A percentile compares a stretch with the other conserved stretches of the same genome.
Evolutionary conservation across 2,329 filamentous ascomycete genomes (phyloP).

Genomic region (Aspergillus ruber): DNA sequence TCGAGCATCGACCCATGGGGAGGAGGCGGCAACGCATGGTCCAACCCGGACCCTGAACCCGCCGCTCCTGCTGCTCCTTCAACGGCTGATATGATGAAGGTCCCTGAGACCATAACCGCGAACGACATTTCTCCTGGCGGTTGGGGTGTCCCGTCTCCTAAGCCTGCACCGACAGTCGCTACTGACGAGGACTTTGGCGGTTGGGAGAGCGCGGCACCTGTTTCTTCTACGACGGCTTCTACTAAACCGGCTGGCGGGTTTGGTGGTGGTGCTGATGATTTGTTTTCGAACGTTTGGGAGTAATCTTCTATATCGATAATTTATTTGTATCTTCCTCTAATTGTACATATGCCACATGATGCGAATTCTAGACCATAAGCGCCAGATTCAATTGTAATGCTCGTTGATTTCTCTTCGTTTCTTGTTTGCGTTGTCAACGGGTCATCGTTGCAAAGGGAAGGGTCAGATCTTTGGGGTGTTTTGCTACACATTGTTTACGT

Average conservation of each 20-base stretch:
- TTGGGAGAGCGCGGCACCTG: constrained; percentile 72
- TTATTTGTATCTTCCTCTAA: constrained; percentile 2
- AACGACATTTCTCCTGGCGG: constrained; percentile 60
- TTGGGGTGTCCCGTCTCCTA: constrained; percentile 44
- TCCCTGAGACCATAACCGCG: constrained; percentile 43
- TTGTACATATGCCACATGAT: not conserved
- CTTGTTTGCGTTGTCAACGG: too few species aligned
- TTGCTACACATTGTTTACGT: too few species aligned
- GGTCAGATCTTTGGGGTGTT: too few species aligned
- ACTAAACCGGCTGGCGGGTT: constrained; percentile 55
- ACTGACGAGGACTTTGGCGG: constrained; percentile 95
- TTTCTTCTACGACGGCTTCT: constrained; percentile 32
- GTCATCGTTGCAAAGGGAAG: too few species aligned
- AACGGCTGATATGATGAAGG: constrained; percentile 32
- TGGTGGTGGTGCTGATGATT: constrained; percentile 62
- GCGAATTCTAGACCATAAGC: not conserved
- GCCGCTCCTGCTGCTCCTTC: constrained; percentile 31
- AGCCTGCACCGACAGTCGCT: constrained; percentile 58
- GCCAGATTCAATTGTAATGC: not conserved
- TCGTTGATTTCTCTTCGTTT: too few species aligned
- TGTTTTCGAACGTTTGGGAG: constrained; percentile 96
- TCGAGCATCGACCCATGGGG: constrained; percentile 70
- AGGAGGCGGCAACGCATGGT: constrained; percentile 66
- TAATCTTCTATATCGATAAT: constrained; percentile 37
- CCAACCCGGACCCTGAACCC: constrained; percentile 54